Base-by-base conservation (phyloP, 257 asterid genomes). In the Solanum ahanhuiri region DNA sequence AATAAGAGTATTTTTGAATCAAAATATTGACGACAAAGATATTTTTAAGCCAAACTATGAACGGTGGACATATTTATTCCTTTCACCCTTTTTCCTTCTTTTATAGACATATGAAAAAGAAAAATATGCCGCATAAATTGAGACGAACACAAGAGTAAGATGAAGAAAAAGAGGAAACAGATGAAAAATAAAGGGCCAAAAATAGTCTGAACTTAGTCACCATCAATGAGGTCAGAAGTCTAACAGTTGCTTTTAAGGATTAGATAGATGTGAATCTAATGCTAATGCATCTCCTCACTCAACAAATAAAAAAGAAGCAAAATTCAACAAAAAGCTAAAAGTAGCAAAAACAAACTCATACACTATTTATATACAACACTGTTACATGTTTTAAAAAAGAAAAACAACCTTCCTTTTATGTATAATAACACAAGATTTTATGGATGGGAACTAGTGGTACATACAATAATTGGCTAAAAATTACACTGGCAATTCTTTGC, bases 321-420 rank as follows among this genome's bases (percentile, higher is more conserved):
- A 48, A 75, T 43, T 12, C 34, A 75, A 88, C 85, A 43, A 12
- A 35, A n/a, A 43, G 66, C 84, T 28, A 79, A 28, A 79, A 45
- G 84, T 28, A 48, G 66, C 28, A 79, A 79, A 85, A 88, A 91
- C 91, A 94, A 90, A 89, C 88, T 91, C 91, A 92, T 35, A 92
- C 73, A 90, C 92, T 93, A 91, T 92, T 89, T 91, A 94, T 94
- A 92, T 92, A 95, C 98, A 93, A 90, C 89, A 91, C 45, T 85
- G 92, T 92, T 95, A 95, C 95, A 94, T 89, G 93, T 90, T 94
- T 90, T 45, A 23, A n/a, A 82, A 67, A 28, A 67, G 34, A 67
- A 70, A 54, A 70, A 69, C 66, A 79, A 79, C 84, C 66, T 79
- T 88, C 66, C 57, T 88, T 88, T 91, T 87, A 89, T 82, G 95